Evolutionary conservation across 805 yeast species (phyloP).

Genomic region (Kuraishia cidri): DNA sequence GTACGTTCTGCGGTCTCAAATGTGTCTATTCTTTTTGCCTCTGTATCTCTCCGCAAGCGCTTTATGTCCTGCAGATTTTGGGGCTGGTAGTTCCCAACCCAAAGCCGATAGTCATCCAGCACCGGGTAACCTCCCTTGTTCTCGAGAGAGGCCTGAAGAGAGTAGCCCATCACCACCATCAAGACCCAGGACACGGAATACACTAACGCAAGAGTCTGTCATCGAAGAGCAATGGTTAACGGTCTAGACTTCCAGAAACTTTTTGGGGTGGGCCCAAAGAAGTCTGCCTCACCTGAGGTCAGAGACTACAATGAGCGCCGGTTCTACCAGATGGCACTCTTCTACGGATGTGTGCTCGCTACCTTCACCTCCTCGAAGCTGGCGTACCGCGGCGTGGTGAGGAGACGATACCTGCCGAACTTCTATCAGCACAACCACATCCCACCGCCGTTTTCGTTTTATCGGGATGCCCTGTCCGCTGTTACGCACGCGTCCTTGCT

Average conservation of each 20-base stretch:
- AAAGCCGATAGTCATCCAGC: too few relatives aligned
- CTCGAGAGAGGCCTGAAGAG: too few relatives aligned
- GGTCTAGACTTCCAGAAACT: constrained; percentile 1
- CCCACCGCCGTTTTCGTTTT: constrained; percentile 76
- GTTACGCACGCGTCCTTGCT: constrained; percentile 73
- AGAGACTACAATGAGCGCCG: constrained; percentile 51
- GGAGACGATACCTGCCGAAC: constrained; percentile 57
- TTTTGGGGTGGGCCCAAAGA: too few relatives aligned
- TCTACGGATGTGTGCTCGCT: constrained; percentile 63
- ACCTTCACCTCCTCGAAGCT: constrained; percentile 66
- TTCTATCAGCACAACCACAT: constrained; percentile 79
- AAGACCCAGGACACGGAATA: too few relatives aligned
- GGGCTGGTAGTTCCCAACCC: too few relatives aligned
- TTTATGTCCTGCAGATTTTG: too few relatives aligned
- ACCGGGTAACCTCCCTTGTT: too few relatives aligned
- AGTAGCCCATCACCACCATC: too few relatives aligned
- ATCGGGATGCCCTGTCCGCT: constrained; percentile 79
- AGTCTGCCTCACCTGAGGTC: constrained; percentile 24
- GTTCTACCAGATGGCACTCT: constrained; percentile 61
- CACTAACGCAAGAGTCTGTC: too few relatives aligned
- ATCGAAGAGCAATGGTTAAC: constrained; percentile 3
- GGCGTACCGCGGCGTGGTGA: constrained; percentile 65
- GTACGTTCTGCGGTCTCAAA: too few relatives aligned
- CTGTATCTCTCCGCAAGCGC: too few relatives aligned
- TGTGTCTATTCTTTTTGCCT: too few relatives aligned